Conservation (phyloP, 2,329 filamentous ascomycete species). For the Colletotrichum karsti region DNA sequence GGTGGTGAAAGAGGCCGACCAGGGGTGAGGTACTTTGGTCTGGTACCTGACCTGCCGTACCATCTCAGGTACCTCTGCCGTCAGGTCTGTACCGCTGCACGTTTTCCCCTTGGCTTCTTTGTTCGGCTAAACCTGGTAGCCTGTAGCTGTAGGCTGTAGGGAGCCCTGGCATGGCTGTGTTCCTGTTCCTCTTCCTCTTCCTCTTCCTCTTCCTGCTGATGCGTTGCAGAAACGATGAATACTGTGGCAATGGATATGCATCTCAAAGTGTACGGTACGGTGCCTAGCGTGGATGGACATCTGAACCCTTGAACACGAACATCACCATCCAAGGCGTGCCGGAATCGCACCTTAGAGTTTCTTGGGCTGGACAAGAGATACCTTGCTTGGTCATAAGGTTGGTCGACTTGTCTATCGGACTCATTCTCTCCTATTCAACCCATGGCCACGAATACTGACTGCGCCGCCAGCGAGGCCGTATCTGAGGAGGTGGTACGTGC, state of each 20-base stretch:
- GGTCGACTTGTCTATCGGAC: neutral
- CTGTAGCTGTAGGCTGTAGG: neutral
- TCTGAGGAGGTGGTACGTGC: neutral
- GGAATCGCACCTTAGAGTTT: neutral
- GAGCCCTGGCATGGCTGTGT: neutral
- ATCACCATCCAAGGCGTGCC: neutral
- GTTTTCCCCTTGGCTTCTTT: slow-evolving; percentile 29
- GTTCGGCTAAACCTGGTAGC: slow-evolving; percentile 2
- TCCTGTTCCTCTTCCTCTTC: neutral
- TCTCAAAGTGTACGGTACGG: slow-evolving; percentile 5
- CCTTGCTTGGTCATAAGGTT: neutral
- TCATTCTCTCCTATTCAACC: neutral
- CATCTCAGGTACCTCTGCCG: no score
- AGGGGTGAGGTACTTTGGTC: no score
- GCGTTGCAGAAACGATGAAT: neutral
- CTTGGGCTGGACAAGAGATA: no score
- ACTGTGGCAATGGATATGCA: neutral
- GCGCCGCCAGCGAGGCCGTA: neutral
- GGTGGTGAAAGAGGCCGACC: neutral
- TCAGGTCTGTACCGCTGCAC: slow-evolving; percentile 4
- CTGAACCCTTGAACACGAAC: neutral
- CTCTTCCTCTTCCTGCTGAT: neutral
- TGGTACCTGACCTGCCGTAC: no score
- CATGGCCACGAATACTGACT: neutral
- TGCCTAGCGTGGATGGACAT: slow-evolving; percentile 13